A percentile compares a stretch with the other conserved stretches of the same genome.
Evolutionary conservation across 2,329 filamentous ascomycete genomes (phyloP).

Genomic region (Colletotrichum tofieldiae): DNA sequence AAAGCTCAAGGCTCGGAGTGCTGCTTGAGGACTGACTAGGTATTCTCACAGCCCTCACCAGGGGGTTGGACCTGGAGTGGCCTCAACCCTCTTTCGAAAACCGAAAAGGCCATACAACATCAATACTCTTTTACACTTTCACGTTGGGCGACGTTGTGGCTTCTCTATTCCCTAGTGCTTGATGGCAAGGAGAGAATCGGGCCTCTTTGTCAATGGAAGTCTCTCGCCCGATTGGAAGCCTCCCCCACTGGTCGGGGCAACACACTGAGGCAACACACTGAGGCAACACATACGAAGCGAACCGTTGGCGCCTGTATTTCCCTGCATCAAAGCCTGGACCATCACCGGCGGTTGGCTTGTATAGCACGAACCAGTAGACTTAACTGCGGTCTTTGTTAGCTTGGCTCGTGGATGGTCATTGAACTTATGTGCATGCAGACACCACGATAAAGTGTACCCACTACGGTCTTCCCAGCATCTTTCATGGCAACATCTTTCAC

Average conservation of each 20-base stretch:
- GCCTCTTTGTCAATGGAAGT: too few relatives aligned
- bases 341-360: conserved; percentile 4
- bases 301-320: neutral
- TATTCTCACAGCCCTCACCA: neutral
- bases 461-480: neutral
- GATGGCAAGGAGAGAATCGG: too few relatives aligned
- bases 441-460: neutral
- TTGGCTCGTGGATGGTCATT: neutral
- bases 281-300: neutral
- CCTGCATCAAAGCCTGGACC: neutral
- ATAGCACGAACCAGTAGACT: neutral
- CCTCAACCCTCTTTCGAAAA: neutral
- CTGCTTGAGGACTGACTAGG: neutral
- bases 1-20: neutral
- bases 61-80: neutral
- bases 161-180: neutral
- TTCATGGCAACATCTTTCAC: neutral
- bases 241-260: neutral
- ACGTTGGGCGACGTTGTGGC: neutral
- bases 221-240: neutral
- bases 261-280: neutral
- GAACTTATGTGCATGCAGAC: neutral
- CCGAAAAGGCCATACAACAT: neutral
- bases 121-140: neutral
- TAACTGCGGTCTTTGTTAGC: conserved; percentile 9